A percentile compares a stretch with the other conserved stretches of the same genome.
Evolutionary conservation across 306 rosid species (phyloP).

Genomic region (Cyclanthera cordifolia): DNA sequence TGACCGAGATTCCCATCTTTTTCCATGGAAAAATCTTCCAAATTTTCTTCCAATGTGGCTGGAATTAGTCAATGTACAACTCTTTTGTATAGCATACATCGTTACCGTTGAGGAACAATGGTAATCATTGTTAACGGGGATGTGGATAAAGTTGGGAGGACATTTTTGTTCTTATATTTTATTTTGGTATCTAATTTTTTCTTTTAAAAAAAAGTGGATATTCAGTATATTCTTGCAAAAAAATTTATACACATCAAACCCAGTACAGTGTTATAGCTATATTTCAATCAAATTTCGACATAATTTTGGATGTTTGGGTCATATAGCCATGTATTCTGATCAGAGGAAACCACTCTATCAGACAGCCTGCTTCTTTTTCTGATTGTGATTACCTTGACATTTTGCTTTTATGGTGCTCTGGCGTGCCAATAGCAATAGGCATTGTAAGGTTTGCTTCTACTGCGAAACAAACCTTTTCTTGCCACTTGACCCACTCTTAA

Average conservation of each 20-base stretch:
- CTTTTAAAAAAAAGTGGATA: background rate
- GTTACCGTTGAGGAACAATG: too few relatives aligned
- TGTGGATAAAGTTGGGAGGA: too few relatives aligned
- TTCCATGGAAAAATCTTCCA: too few relatives aligned
- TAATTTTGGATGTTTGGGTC: background rate
- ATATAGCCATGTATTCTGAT: background rate
- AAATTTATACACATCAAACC: background rate
- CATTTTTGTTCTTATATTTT: background rate
- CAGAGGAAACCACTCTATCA: background rate
- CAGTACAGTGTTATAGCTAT: background rate
- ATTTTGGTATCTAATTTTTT: background rate
- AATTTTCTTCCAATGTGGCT: too few relatives aligned
- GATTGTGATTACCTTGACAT: background rate
- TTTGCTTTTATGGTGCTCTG: background rate
- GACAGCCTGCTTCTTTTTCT: background rate
- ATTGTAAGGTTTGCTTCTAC: background rate
- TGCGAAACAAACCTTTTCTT: background rate
- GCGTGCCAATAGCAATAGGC: background rate
- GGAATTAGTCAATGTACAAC: too few relatives aligned
- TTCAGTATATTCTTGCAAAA: background rate
- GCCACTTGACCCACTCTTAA: background rate
- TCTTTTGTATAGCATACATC: too few relatives aligned
- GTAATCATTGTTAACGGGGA: too few relatives aligned
- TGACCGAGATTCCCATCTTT: too few relatives aligned
- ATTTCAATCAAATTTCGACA: background rate